A percentile compares a stretch with the other conserved stretches of the same genome.
These are phyloP conservation scores for Linaria vulgaris DNA, from an alignment of 257 asterid genomes.

Conservation along the genomic window DNA sequence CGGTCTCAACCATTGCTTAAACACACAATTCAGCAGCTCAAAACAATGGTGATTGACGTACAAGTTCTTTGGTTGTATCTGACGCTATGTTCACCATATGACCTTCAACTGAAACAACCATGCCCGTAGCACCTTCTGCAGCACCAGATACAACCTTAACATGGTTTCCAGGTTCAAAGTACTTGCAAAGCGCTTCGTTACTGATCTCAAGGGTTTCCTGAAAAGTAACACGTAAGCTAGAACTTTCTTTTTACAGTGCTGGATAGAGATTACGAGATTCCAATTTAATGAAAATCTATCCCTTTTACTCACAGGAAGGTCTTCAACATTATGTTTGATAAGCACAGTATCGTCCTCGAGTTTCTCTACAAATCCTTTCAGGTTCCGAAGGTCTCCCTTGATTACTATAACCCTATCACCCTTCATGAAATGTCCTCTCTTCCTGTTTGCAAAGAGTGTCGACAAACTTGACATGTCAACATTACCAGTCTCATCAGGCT, in stretches of 20 bases:
- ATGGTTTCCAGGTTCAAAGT: conserved; percentile 92
- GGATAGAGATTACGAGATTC: not conserved
- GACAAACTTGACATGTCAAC: conserved; percentile 82
- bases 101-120: conserved; percentile 96
- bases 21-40: not conserved
- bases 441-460: conserved; percentile 79
- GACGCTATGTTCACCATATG: conserved; percentile 94
- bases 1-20: conserved; percentile 2
- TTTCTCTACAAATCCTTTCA: conserved; percentile 89
- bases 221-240: conserved; percentile 23
- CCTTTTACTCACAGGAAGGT: conserved; percentile 59
- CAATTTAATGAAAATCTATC: conserved; percentile 7
- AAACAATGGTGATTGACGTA: conserved; percentile 32
- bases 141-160: conserved; percentile 94
- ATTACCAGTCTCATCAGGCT: conserved; percentile 74
- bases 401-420: conserved; percentile 90
- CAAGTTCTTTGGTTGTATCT: conserved; percentile 95
- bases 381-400: conserved; percentile 88
- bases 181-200: conserved; percentile 93
- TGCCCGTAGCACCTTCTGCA: conserved; percentile 95
- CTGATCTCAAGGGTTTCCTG: conserved; percentile 80
- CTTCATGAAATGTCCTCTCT: conserved; percentile 94
- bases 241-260: not conserved
- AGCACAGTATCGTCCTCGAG: conserved; percentile 96
- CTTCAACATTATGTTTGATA: conserved; percentile 77